phyloP scores from a whole-genome alignment of 2,329 filamentous ascomycete genomes.

The Fusarium sulawesiense region DNA sequence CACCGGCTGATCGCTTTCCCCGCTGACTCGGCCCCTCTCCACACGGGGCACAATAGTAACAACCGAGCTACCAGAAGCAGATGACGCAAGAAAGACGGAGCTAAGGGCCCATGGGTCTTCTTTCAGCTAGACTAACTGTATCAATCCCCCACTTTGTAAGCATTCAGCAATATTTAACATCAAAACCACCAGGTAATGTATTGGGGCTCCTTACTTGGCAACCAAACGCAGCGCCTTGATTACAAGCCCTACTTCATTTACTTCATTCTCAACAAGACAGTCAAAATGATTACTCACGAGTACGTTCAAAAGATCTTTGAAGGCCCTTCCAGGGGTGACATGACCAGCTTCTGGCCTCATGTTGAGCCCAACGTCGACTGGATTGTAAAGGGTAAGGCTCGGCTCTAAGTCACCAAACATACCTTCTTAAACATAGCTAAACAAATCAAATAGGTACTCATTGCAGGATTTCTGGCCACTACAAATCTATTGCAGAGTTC shows the following conservation, averaged over 20 bases:
- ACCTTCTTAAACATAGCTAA: not conserved
- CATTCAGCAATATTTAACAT: too few relatives aligned
- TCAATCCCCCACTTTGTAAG: too few relatives aligned
- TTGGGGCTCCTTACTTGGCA: not conserved
- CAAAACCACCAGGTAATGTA: too few relatives aligned
- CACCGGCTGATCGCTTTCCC: not conserved
- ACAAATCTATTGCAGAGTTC: not conserved
- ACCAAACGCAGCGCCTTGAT: not conserved
- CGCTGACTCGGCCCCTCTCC: not conserved
- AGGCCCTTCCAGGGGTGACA: not conserved
- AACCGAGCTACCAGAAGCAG: too few relatives aligned
- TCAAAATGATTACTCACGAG: not conserved
- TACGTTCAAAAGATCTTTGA: not conserved
- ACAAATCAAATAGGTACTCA: not conserved
- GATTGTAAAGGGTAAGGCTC: not conserved
- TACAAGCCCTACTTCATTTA: fast-evolving
- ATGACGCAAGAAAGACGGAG: too few relatives aligned
- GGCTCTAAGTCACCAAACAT: too few relatives aligned
- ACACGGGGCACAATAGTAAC: not conserved
- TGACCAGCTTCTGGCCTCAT: conserved; percentile 3
- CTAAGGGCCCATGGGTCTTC: too few relatives aligned
- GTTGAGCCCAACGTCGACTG: conserved; percentile 4
- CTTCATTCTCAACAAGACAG: too few relatives aligned
- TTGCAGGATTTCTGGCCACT: not conserved
- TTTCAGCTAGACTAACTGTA: too few relatives aligned